phyloP scores from a whole-genome alignment of 2,329 filamentous ascomycete genomes.

The Paraphaeosphaeria sporulosa region DNA sequence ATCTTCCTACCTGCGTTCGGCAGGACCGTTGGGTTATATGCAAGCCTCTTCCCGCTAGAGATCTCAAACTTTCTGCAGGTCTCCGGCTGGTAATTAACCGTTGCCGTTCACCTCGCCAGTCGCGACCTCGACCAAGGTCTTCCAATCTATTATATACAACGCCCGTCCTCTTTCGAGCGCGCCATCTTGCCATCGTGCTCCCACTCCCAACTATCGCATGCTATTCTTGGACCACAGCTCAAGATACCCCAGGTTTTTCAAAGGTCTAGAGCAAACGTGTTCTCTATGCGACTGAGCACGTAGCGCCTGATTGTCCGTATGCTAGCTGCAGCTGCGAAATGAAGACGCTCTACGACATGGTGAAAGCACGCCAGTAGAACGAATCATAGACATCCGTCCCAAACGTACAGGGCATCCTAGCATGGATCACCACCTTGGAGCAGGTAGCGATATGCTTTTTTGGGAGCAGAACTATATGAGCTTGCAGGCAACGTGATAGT shows the following conservation, averaged over 20 bases:
- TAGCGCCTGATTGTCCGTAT: constrained; percentile 25
- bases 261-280: constrained; percentile 39
- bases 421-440: constrained; percentile 11
- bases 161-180: constrained; percentile 21
- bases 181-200: constrained; percentile 26
- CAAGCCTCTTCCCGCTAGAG: constrained; percentile 35
- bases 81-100: constrained; percentile 38
- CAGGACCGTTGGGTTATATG: constrained; percentile 19
- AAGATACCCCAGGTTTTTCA: constrained; percentile 23
- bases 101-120: constrained; percentile 25
- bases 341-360: constrained; percentile 23
- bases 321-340: constrained; percentile 34
- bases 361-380: constrained; percentile 26
- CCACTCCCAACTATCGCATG: constrained; percentile 15
- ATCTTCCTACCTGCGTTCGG: constrained; percentile 9
- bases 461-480: constrained; percentile 15
- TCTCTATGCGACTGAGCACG: constrained; percentile 18
- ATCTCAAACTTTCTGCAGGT: constrained; percentile 26
- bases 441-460: constrained; percentile 31
- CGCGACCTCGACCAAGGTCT: constrained; percentile 40
- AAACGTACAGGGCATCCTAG: constrained; percentile 21
- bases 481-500: constrained; percentile 22
- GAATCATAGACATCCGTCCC: constrained; percentile 25
- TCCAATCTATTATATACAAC: constrained; percentile 45
- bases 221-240: constrained; percentile 36